phyloP scores from a whole-genome alignment of 768 basidiomycete species.

The Suillus subluteus region DNA sequence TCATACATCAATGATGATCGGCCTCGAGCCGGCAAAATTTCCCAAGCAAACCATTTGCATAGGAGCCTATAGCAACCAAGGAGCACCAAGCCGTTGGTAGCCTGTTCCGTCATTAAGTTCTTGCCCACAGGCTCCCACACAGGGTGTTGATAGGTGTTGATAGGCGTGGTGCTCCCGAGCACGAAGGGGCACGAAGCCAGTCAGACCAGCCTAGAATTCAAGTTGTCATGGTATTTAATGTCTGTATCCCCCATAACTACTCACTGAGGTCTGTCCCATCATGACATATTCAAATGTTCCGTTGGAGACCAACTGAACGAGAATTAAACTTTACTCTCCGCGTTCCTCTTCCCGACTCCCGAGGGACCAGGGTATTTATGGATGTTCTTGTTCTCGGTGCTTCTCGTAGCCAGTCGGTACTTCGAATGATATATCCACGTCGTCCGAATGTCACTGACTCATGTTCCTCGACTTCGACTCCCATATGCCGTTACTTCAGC shows the following conservation, averaged over 20 bases:
- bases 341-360: not conserved
- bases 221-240: slow-evolving; percentile 1
- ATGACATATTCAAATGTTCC: not conserved
- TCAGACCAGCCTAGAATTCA: not conserved
- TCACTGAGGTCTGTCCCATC: not conserved
- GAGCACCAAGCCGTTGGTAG: not conserved
- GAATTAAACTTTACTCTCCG: not conserved
- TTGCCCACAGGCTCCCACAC: not conserved
- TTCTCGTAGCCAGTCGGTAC: not conserved
- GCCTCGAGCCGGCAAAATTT: not conserved
- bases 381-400: not conserved
- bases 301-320: not conserved
- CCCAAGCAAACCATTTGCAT: not conserved
- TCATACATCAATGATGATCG: not conserved
- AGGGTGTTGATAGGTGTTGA: not conserved
- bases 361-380: not conserved
- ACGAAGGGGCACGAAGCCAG: not conserved
- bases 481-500: not conserved
- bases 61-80: not conserved
- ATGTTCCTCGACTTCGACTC: slow-evolving; percentile 3
- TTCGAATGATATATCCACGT: not conserved
- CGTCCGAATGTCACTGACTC: not conserved
- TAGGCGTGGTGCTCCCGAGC: not conserved
- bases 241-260: not conserved
- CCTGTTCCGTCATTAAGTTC: not conserved